Percentiles rank a stretch among this genome's conserved stretches.
Evolutionary conservation across 176 grass and related monocot genomes (phyloP).

Genomic region (Rhipidocladum racemiflorum): DNA sequence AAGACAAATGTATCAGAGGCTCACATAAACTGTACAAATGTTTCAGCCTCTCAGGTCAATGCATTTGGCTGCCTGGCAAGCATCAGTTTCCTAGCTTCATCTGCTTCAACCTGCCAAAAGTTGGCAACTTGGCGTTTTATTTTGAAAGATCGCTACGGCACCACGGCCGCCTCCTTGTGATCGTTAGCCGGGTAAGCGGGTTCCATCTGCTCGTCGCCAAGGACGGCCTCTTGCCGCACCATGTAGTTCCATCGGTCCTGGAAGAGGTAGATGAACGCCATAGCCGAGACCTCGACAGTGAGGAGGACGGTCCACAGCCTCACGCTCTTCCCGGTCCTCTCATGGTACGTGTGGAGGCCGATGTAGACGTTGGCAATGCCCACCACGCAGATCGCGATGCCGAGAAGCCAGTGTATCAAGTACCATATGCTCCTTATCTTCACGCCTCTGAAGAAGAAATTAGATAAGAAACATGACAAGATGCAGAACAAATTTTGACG

Average conservation of each 20-base stretch:
- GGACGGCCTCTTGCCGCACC: conserved; percentile 24
- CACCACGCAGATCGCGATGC: conserved; percentile 52
- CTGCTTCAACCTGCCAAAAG: neutral
- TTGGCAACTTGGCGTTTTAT: neutral
- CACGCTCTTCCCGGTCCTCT: conserved; percentile 66
- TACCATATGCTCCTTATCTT: conserved; percentile 73
- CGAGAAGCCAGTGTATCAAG: conserved; percentile 71
- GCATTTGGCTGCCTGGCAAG: conserved; percentile 1
- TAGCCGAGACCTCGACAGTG: conserved; percentile 57
- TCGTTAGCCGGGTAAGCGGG: conserved; percentile 46
- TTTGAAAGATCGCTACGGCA: conserved; percentile 5
- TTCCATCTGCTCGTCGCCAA: conserved; percentile 46
- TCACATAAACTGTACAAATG: conserved; percentile 26
- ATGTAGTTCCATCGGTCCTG: conserved; percentile 84
- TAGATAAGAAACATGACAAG: neutral
- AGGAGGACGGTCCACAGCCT: conserved; percentile 60
- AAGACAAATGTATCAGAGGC: neutral
- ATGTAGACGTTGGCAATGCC: conserved; percentile 83
- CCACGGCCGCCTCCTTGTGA: conserved; percentile 37
- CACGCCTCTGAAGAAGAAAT: conserved; percentile 44
- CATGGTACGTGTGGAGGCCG: conserved; percentile 77
- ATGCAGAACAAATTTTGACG: neutral
- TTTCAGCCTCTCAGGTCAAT: neutral
- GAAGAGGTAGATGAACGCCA: conserved; percentile 70
- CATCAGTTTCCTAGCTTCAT: neutral